These are phyloP conservation scores for Lyophyllum semitale DNA, from an alignment of 768 basidiomycete species.

Conservation along the genomic window DNA sequence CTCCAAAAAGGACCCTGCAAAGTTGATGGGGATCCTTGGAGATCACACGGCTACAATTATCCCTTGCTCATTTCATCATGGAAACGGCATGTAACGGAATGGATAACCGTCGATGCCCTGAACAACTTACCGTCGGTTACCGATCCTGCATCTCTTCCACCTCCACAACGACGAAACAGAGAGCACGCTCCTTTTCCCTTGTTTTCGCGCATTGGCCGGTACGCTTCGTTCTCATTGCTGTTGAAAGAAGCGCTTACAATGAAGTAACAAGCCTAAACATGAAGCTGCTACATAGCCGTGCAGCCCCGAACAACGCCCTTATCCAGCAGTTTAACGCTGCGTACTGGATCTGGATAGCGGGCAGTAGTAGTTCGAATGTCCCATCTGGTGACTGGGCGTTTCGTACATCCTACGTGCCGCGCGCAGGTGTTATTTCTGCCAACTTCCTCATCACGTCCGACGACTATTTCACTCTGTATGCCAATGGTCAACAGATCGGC, in stretches of 20 bases:
- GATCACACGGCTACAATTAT: too few species aligned
- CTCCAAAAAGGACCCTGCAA: too few species aligned
- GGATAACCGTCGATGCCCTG: too few species aligned
- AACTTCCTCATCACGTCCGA: conserved; percentile 9
- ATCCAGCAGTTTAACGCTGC: conserved; percentile 1
- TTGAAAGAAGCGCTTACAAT: too few species aligned
- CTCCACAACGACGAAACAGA: too few species aligned
- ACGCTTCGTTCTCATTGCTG: not conserved
- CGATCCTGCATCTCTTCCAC: too few species aligned
- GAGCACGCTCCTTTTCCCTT: not conserved
- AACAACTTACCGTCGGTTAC: too few species aligned
- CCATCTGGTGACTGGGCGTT: conserved; percentile 5
- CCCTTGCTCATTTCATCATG: too few species aligned
- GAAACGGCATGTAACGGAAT: too few species aligned
- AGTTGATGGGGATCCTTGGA: too few species aligned
- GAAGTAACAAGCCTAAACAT: not conserved
- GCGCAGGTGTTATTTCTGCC: conserved; percentile 2
- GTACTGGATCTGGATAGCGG: conserved; percentile 10
- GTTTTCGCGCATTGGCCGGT: not conserved
- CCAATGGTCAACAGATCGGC: conserved; percentile 9
- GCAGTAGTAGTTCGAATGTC: not conserved
- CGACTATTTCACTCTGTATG: conserved; percentile 9
- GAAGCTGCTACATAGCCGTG: not conserved
- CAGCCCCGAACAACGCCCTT: not conserved
- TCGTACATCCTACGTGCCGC: conserved; percentile 5